Base-by-base conservation (phyloP, 805 yeast species). In the Candida xiaguanensis region DNA sequence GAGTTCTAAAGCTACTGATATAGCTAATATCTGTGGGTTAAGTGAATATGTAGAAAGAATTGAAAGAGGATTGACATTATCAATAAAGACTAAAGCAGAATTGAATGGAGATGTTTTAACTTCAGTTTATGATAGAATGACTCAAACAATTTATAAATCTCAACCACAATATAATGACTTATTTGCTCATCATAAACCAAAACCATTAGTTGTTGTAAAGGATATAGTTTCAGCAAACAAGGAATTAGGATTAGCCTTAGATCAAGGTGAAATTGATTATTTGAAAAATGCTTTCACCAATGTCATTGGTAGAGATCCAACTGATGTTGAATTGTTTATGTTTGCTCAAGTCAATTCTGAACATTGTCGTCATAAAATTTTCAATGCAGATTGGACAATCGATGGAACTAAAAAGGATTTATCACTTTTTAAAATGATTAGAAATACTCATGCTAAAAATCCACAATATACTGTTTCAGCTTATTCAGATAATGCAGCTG, bases 311-410 rank as follows among this genome's bases (percentile, higher is more conserved):
- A 80, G 98, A 63, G 87, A 90, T 59, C 98, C 99, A 39, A 91
- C 98, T 23, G 99, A 93, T 63, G 98, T 89, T 17, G 99, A 93
- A 66, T 73, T 93, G 46, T 93, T 93, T 66, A 93, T 93, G 97
- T 93, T 93, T 72, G 99, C 99, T 30, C 99, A 93, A 69, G 99
- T 93, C 50, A 93, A 93, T 72, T 89, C 97, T 18, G 99, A 93
- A 67, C 99, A 93, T 70, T 93, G 99, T 72, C 86, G 99, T 63
- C 99, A 93, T 70, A 93, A 93, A 70, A 93, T 93, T 51, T 93
- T 93, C 75, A 93, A 93, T 57, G 99, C 99, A 31, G 95, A 86
- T 53, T 93, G 99, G 99, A 85, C 85, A 47, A 86, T 93, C 48
- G 97, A 93, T 62, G 89, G 87, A 38, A 75, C 77, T 38, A 66